Percentiles rank a stretch among this genome's conserved stretches.
Evolutionary conservation across 225 moss, liverwort and hornwort species (phyloP).

Genomic region (Climacium dendroides): DNA sequence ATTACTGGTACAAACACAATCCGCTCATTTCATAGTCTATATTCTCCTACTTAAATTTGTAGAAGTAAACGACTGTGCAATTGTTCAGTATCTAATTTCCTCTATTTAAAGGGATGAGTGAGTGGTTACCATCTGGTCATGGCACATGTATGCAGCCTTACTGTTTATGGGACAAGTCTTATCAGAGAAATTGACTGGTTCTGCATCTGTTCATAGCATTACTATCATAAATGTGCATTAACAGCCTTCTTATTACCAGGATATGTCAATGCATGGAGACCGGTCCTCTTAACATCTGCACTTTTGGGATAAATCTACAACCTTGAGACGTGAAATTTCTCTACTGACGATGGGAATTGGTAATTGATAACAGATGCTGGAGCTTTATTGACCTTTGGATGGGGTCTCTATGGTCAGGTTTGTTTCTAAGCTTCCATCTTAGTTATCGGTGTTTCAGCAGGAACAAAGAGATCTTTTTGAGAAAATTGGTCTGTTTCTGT

Average conservation of each 20-base stretch:
- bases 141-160: background rate
- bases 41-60: background rate
- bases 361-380: constrained; percentile 51
- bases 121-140: background rate
- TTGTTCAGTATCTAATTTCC: background rate
- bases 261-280: background rate
- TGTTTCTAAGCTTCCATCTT: background rate
- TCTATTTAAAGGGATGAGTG: background rate
- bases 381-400: constrained; percentile 84
- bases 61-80: background rate
- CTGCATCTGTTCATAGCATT: background rate
- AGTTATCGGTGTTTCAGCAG: background rate
- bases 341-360: background rate
- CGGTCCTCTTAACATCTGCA: background rate
- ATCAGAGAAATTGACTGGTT: background rate
- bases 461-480: background rate
- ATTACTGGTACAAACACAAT: constrained; percentile 46
- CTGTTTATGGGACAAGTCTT: background rate
- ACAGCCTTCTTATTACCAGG: background rate
- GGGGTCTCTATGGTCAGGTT: constrained; percentile 99
- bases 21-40: background rate
- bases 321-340: background rate
- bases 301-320: background rate
- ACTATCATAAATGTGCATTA: background rate
- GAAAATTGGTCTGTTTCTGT: background rate